Evolutionary conservation across 73 alveolate species (phyloP).

Genomic region (Urostyla sp.): DNA sequence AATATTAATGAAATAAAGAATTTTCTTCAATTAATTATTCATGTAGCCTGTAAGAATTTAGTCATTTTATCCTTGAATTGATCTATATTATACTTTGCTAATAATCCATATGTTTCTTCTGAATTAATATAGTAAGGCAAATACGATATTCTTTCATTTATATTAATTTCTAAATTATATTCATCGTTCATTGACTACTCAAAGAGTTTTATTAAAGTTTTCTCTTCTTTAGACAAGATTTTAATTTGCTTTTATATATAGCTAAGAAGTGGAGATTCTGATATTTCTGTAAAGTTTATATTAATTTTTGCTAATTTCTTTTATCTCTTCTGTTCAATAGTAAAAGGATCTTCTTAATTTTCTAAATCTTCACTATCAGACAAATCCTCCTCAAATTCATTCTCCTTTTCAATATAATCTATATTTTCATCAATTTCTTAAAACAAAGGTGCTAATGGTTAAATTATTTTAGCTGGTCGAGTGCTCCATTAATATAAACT

Average conservation of each 20-base stretch:
- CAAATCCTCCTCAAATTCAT: conserved; percentile 48
- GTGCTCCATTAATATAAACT: conserved; percentile 48
- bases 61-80: conserved; percentile 26
- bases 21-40: no score
- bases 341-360: background rate
- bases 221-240: background rate
- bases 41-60: no score
- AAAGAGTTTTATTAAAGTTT: background rate
- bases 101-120: conserved; percentile 28
- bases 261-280: conserved; percentile 13
- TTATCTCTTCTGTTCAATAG: conserved; percentile 25
- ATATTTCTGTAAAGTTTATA: conserved; percentile 6
- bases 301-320: conserved; percentile 10
- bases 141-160: no score
- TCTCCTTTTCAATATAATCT: conserved; percentile 56
- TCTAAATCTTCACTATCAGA: conserved; percentile 33
- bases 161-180: background rate
- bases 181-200: background rate
- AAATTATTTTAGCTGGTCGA: conserved; percentile 30
- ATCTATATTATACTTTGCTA: conserved; percentile 27
- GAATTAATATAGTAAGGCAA: background rate
- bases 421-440: conserved; percentile 43
- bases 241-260: background rate
- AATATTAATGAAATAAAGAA: no score
- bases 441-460: conserved; percentile 54